These are phyloP conservation scores for Hyaloscypha finlandica DNA, from an alignment of 495 filamentous ascomycete species.

Conservation along the genomic window DNA sequence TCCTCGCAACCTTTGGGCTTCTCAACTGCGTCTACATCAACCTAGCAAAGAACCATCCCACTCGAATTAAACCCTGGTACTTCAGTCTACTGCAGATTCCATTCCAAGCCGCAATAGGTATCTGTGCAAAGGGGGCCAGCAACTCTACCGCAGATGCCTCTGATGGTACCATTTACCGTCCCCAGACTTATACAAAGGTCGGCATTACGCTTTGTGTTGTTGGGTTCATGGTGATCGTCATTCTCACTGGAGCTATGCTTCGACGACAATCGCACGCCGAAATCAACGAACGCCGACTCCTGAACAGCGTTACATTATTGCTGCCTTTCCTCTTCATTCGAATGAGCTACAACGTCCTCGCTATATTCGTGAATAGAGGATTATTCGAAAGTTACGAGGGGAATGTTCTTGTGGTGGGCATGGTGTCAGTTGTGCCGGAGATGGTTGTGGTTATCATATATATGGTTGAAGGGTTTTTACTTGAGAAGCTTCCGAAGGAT, in stretches of 20 bases:
- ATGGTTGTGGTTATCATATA: slow-evolving; percentile 16
- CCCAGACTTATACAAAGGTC: background rate
- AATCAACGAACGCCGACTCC: background rate
- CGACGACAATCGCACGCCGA: background rate
- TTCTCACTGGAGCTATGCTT: background rate
- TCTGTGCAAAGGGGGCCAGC: background rate
- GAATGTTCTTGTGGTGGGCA: background rate
- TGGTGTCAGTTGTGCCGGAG: slow-evolving; percentile 4
- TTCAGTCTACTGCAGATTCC: slow-evolving; percentile 1
- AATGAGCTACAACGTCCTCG: slow-evolving; percentile 3
- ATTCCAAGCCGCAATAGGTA: background rate
- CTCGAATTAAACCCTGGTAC: background rate
- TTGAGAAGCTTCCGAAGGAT: background rate
- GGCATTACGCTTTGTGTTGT: slow-evolving; percentile 6
- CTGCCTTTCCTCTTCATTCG: slow-evolving; percentile 8
- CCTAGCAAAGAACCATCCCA: background rate
- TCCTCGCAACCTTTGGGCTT: slow-evolving; percentile 7
- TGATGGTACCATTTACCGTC: background rate
- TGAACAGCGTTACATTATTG: slow-evolving; percentile 1
- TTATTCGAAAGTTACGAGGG: background rate
- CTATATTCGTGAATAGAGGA: background rate
- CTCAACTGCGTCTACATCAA: background rate
- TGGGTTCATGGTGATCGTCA: background rate
- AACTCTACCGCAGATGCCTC: background rate
- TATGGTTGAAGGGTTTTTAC: background rate